Conservation (phyloP, 2,329 filamentous ascomycete species). For the Teratosphaeria viscida region DNA sequence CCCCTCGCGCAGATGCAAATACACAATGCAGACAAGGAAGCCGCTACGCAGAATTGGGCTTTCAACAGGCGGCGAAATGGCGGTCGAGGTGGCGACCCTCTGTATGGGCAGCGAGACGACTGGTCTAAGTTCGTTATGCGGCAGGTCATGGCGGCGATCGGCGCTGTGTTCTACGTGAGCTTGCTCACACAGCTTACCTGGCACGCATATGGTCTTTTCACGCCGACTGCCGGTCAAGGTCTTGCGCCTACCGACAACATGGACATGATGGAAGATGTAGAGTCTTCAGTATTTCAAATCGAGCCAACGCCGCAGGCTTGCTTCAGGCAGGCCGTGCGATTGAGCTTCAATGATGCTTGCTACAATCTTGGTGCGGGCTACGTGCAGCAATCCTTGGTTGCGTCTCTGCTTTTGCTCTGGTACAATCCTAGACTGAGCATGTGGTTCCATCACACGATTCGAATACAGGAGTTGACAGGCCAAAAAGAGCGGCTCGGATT, state of each 20-base stretch:
- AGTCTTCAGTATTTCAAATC: slow-evolving; percentile 1
- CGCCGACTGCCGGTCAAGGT: neutral
- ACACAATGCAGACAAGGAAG: slow-evolving; percentile 23
- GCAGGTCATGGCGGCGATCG: slow-evolving; percentile 12
- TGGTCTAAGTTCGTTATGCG: slow-evolving; percentile 26
- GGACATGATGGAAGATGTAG: slow-evolving; percentile 2
- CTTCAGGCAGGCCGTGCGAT: slow-evolving; percentile 3
- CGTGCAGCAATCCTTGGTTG: slow-evolving; percentile 15
- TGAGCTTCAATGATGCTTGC: slow-evolving; percentile 14
- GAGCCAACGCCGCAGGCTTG: slow-evolving; percentile 11
- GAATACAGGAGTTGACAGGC: slow-evolving; percentile 17
- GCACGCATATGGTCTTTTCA: slow-evolving; percentile 18
- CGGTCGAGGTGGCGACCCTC: slow-evolving; percentile 18
- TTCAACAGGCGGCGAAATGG: slow-evolving; percentile 60
- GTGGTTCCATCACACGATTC: slow-evolving; percentile 20
- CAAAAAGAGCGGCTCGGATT: slow-evolving; percentile 56
- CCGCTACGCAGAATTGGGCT: slow-evolving; percentile 31
- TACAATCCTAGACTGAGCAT: slow-evolving; percentile 24
- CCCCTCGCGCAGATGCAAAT: slow-evolving; percentile 50
- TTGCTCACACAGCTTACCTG: slow-evolving; percentile 18
- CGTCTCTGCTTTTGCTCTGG: slow-evolving; percentile 18
- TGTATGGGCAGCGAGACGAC: slow-evolving; percentile 39
- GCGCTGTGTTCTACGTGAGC: slow-evolving; percentile 11
- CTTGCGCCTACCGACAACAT: neutral
- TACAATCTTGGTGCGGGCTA: slow-evolving; percentile 12